Evolutionary conservation across 345 rosid genomes (phyloP).

Genomic region (Populus alba): DNA sequence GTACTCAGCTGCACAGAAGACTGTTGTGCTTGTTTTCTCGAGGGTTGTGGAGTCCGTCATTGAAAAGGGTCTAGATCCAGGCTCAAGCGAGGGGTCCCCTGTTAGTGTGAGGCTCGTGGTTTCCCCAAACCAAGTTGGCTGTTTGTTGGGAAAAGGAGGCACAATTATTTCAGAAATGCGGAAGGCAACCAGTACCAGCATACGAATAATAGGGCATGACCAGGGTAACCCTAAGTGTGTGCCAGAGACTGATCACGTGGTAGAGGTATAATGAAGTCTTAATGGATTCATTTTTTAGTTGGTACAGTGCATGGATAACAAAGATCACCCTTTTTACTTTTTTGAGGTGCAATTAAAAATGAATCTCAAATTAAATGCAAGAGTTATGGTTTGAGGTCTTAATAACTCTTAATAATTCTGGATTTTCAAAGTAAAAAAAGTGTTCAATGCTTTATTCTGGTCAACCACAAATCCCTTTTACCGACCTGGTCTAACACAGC

Average conservation of each 20-base stretch:
- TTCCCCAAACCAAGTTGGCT: constrained; percentile 58
- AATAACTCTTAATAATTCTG: not conserved
- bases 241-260: constrained; percentile 56
- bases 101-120: constrained; percentile 70
- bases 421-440: not conserved
- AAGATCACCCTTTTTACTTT: not conserved
- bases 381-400: not conserved
- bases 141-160: constrained; percentile 70
- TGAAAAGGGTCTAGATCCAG: constrained; percentile 35
- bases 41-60: constrained; percentile 67
- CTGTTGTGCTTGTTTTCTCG: constrained; percentile 61
- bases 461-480: not conserved
- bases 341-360: not conserved
- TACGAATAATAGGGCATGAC: constrained; percentile 59
- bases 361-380: not conserved
- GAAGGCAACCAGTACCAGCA: constrained; percentile 66
- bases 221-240: constrained; percentile 48
- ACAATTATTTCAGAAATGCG: constrained; percentile 63
- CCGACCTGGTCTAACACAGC: not conserved
- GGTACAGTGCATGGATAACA: not conserved
- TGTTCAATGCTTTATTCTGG: too few relatives aligned
- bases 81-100: constrained; percentile 30
- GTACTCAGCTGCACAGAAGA: constrained; percentile 72
- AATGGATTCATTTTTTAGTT: too few relatives aligned
- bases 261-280: constrained; percentile 44